Conservation (phyloP, 306 rosid species). For the Sphenostylis stenocarpa region DNA sequence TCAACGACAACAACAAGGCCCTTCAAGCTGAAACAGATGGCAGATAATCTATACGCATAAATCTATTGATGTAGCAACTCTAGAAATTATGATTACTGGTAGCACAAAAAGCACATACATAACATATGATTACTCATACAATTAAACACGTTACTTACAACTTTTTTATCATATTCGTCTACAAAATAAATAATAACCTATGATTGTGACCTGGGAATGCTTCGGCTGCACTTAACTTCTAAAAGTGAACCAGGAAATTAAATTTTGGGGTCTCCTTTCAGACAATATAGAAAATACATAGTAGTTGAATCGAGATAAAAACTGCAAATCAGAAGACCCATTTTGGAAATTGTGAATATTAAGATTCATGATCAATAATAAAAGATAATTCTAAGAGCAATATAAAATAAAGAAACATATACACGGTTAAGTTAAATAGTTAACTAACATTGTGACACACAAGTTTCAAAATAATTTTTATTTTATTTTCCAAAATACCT, state of each 20-base stretch:
- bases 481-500: too few relatives aligned
- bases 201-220: not conserved
- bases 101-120: not conserved
- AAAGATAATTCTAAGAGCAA: too few relatives aligned
- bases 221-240: not conserved
- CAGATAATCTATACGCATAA: not conserved
- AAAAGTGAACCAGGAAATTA: not conserved
- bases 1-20: not conserved
- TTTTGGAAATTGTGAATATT: too few relatives aligned
- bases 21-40: not conserved
- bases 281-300: too few relatives aligned
- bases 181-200: not conserved
- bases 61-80: not conserved
- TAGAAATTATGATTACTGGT: not conserved
- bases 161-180: conserved; percentile 20
- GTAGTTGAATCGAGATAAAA: too few relatives aligned
- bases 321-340: too few relatives aligned
- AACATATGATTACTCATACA: not conserved
- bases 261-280: not conserved
- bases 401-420: too few relatives aligned
- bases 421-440: too few relatives aligned
- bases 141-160: conserved; percentile 17
- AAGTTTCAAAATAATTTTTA: too few relatives aligned
- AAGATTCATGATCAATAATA: too few relatives aligned
- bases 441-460: too few relatives aligned